Conservation (phyloP, 306 rosid genomes). For the Trifolium dubium region DNA sequence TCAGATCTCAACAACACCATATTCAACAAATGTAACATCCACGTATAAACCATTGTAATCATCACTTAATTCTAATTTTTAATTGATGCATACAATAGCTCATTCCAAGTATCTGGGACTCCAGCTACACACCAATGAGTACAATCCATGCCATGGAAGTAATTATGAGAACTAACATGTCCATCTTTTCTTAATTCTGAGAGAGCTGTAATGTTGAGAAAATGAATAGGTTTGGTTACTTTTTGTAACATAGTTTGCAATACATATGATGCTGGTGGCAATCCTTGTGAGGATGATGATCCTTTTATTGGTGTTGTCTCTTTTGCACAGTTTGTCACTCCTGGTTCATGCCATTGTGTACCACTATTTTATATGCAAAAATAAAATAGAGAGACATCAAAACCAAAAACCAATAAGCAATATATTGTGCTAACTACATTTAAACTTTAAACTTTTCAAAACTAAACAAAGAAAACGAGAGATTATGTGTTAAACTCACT, state of each 20-base stretch:
- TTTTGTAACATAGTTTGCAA: conserved; percentile 48
- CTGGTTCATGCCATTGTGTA: conserved; percentile 52
- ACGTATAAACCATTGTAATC: background rate
- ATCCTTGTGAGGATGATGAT: conserved; percentile 51
- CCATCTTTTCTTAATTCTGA: conserved; percentile 80
- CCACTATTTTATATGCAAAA: conserved; percentile 51
- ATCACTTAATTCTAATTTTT: background rate
- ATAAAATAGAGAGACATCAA: background rate
- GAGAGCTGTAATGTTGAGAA: conserved; percentile 67
- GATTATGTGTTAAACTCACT: conserved; percentile 15
- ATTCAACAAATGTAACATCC: too few species aligned
- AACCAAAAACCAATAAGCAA: background rate
- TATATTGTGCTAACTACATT: background rate
- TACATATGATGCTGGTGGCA: conserved; percentile 51
- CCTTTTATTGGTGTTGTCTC: conserved; percentile 66
- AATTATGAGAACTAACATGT: conserved; percentile 64
- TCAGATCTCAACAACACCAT: too few species aligned
- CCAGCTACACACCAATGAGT: conserved; percentile 87
- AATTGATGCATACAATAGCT: conserved; percentile 46
- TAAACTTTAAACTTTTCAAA: too few species aligned
- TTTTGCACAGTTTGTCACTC: conserved; percentile 51
- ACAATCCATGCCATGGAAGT: conserved; percentile 66
- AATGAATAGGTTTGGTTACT: conserved; percentile 51
- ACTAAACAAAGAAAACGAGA: background rate
- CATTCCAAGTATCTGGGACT: conserved; percentile 74